These are phyloP conservation scores for Aegle marmelos DNA, from an alignment of 345 rosid genomes.

Conservation along the genomic window DNA sequence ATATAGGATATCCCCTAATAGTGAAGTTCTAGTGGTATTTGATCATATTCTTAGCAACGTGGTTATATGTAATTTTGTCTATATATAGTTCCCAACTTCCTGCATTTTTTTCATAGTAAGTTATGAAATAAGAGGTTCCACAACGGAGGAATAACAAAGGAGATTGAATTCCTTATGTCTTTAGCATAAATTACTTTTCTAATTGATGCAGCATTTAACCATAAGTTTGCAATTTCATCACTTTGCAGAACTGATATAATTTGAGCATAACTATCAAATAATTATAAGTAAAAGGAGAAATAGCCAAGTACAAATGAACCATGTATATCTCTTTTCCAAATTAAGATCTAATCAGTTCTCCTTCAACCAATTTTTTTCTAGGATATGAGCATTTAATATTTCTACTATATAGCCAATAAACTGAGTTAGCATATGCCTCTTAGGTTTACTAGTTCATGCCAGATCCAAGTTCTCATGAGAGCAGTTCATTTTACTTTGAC, in stretches of 20 bases:
- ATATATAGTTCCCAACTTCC: conserved; percentile 62
- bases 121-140: background rate
- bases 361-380: no score
- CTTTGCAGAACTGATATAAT: conserved; percentile 33
- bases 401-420: no score
- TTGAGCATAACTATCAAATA: background rate
- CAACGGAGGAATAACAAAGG: background rate
- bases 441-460: no score
- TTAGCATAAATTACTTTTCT: conserved; percentile 75
- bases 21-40: conserved; percentile 77
- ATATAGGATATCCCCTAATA: conserved; percentile 58
- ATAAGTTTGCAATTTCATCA: conserved; percentile 72
- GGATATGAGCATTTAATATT: no score
- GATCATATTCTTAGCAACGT: conserved; percentile 81
- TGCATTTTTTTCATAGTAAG: conserved; percentile 35
- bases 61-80: conserved; percentile 25
- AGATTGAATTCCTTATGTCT: conserved; percentile 31
- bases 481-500: no score
- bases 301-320: background rate
- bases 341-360: no score
- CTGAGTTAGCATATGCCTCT: no score
- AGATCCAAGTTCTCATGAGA: no score
- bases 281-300: background rate
- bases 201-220: conserved; percentile 71
- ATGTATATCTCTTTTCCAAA: no score